Percentiles rank a stretch among this genome's conserved stretches.
These are phyloP conservation scores for Thuidium tamariscinum DNA, from an alignment of 225 moss, liverwort and hornwort genomes.

Conservation along the genomic window DNA sequence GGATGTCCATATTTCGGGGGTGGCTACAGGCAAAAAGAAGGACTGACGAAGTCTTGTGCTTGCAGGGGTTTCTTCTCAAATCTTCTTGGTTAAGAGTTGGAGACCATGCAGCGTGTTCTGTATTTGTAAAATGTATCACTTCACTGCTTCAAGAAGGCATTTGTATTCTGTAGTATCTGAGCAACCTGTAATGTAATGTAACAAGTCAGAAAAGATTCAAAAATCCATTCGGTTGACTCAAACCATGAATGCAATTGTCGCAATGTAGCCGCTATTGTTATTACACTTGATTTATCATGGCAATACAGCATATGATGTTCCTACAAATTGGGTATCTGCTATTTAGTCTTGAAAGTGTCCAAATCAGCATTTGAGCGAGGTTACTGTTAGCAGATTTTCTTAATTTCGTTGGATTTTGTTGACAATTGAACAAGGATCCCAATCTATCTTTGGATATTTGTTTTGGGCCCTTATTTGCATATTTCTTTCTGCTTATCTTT, in stretches of 20 bases:
- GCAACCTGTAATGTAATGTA: conserved; percentile 11
- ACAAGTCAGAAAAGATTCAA: background rate
- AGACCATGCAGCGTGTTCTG: background rate
- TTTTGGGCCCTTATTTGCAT: background rate
- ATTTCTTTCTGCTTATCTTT: background rate
- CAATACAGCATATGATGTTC: background rate
- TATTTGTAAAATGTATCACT: conserved; percentile 6
- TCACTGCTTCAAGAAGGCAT: background rate
- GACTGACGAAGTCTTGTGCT: background rate
- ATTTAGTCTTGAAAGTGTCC: background rate
- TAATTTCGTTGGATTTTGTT: background rate
- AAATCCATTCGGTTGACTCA: background rate
- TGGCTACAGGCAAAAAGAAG: background rate
- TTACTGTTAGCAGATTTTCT: background rate
- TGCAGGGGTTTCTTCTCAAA: conserved; percentile 47
- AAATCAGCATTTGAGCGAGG: background rate
- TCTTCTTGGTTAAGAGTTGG: conserved; percentile 19
- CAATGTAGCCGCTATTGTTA: background rate
- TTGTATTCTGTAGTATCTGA: background rate
- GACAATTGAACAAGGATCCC: background rate
- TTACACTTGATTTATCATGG: background rate
- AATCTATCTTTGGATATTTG: background rate
- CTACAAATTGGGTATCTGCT: background rate
- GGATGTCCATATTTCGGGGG: background rate
- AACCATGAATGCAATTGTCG: background rate